phyloP scores from a whole-genome alignment of 2,329 filamentous ascomycete species.

The Cyanodermella asteris region DNA sequence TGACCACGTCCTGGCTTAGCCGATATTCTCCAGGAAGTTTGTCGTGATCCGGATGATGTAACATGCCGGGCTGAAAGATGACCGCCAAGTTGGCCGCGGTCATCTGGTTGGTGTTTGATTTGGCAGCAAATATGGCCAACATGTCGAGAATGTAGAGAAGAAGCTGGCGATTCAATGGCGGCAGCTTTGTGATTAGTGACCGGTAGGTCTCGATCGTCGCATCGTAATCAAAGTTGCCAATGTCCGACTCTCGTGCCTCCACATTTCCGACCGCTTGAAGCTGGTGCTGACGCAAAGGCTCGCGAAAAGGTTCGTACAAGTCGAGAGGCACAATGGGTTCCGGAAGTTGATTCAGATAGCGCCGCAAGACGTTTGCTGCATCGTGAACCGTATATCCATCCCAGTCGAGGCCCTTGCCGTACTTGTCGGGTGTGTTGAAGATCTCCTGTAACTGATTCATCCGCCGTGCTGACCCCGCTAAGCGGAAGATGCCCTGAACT shows the following conservation, averaged over 20 bases:
- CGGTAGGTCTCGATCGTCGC: slow-evolving; percentile 70
- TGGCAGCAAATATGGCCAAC: slow-evolving; percentile 88
- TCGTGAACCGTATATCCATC: slow-evolving; percentile 95
- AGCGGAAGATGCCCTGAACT: slow-evolving; percentile 86
- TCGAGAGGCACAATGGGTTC: slow-evolving; percentile 91
- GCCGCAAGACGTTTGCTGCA: slow-evolving; percentile 82
- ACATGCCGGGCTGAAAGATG: slow-evolving; percentile 91
- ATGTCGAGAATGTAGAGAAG: slow-evolving; percentile 90
- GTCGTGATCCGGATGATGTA: slow-evolving; percentile 82
- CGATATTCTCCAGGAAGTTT: slow-evolving; percentile 92
- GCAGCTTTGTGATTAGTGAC: slow-evolving; percentile 73
- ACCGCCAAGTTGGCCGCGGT: slow-evolving; percentile 82
- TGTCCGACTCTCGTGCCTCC: slow-evolving; percentile 37
- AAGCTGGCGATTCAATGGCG: slow-evolving; percentile 78
- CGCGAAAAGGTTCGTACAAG: slow-evolving; percentile 76
- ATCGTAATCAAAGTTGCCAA: slow-evolving; percentile 51
- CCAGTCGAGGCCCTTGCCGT: slow-evolving; percentile 93
- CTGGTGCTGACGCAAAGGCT: slow-evolving; percentile 53
- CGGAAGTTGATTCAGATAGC: slow-evolving; percentile 88
- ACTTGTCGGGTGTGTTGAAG: slow-evolving; percentile 86
- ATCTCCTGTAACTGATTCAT: slow-evolving; percentile 88
- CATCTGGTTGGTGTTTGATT: slow-evolving; percentile 94
- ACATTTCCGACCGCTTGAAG: slow-evolving; percentile 43
- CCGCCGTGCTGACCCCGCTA: slow-evolving; percentile 89
- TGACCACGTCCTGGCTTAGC: slow-evolving; percentile 86